Evolutionary conservation across 371 early-diverging fungal species (phyloP).

Genomic region (Mucor lusitanicus): DNA sequence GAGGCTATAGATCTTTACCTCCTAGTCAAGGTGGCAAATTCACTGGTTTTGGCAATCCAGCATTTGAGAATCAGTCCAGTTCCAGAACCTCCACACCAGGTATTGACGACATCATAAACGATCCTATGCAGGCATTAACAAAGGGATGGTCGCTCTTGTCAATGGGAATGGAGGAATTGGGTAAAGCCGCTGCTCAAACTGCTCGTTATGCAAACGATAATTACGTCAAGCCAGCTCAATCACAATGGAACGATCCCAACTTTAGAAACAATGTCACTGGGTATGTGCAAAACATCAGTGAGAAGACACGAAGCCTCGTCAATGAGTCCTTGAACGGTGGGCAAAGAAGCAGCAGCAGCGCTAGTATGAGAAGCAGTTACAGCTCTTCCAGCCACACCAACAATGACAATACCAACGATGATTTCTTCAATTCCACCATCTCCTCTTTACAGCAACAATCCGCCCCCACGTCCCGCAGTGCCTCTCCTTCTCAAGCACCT

Average conservation of each 20-base stretch:
- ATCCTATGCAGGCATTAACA: slow-evolving; percentile 78
- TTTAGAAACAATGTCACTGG: slow-evolving; percentile 72
- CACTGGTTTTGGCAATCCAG: slow-evolving; percentile 85
- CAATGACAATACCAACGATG: slow-evolving; percentile 21
- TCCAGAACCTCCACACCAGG: slow-evolving; percentile 37
- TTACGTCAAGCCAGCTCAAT: slow-evolving; percentile 79
- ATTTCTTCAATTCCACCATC: slow-evolving; percentile 52
- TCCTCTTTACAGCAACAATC: slow-evolving; percentile 39
- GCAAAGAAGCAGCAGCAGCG: slow-evolving; percentile 3
- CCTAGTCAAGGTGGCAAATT: slow-evolving; percentile 95
- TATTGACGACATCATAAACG: slow-evolving; percentile 75
- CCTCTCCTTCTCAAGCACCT: slow-evolving; percentile 32
- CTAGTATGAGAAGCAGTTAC: slow-evolving; percentile 18
- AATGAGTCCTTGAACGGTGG: slow-evolving; percentile 6
- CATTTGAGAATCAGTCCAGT: slow-evolving; percentile 43
- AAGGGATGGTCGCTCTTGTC: slow-evolving; percentile 87
- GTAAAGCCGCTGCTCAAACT: slow-evolving; percentile 57
- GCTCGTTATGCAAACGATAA: slow-evolving; percentile 69
- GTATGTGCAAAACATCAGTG: slow-evolving; percentile 66
- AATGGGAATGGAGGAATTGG: slow-evolving; percentile 48
- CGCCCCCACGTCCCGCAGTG: slow-evolving; percentile 34
- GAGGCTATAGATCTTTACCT: slow-evolving; percentile 58
- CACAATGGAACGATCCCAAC: slow-evolving; percentile 82
- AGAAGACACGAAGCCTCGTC: slow-evolving; percentile 51
- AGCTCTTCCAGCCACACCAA: slow-evolving; percentile 13